Conservation (phyloP, 106 monocot species). For the Allium cepa region DNA sequence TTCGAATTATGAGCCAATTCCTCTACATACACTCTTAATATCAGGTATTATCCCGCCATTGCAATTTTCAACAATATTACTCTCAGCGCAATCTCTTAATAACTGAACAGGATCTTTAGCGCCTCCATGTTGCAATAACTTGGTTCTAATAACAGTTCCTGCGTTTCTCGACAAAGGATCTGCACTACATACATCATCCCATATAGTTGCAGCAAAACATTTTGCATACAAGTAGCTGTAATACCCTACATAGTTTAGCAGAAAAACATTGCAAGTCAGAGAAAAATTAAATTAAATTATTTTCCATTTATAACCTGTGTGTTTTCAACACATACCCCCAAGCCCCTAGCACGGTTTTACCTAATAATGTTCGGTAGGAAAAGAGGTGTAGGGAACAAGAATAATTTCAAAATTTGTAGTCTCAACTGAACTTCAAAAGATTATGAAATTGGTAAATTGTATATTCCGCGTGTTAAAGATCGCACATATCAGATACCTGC, state of each 20-base stretch:
- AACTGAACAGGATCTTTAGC: conserved; percentile 59
- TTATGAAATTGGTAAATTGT: not conserved
- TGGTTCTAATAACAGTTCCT: conserved; percentile 52
- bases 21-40: conserved; percentile 49
- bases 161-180: conserved; percentile 63
- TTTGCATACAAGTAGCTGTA: conserved; percentile 92
- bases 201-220: conserved; percentile 86
- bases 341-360: not conserved
- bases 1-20: conserved; percentile 13
- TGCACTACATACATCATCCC: conserved; percentile 66
- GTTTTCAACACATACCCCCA: too few species aligned
- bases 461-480: not conserved
- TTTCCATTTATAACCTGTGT: too few species aligned
- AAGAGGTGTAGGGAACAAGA: too few species aligned
- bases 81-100: conserved; percentile 52
- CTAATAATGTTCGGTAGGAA: too few species aligned
- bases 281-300: not conserved
- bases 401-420: too few species aligned
- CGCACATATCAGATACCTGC: conserved; percentile 37
- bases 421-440: too few species aligned
- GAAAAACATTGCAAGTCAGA: too few species aligned
- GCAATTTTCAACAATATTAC: conserved; percentile 30
- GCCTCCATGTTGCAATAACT: conserved; percentile 65
- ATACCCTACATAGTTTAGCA: conserved; percentile 39
- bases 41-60: conserved; percentile 64